Evolutionary conservation across 2,329 filamentous ascomycete species (phyloP), one percentile per base, ranked within the genome.

Genomic region (Colletotrichum sp.): DNA sequence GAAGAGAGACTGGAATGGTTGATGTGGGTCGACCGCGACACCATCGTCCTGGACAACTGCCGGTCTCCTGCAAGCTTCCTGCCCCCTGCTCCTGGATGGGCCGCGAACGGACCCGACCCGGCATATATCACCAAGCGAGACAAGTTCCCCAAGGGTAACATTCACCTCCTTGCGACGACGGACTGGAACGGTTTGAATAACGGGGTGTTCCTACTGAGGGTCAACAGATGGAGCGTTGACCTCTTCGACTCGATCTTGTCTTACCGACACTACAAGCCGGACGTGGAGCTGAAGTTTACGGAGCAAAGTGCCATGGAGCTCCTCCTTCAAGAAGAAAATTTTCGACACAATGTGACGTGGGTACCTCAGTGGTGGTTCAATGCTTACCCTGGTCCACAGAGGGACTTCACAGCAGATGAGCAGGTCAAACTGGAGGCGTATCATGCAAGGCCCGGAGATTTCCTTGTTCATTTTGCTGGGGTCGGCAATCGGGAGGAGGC

Each of bases 331-430:
- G 72, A 78, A 52, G n/a, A 36, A 12, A 64, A 70, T 24, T 79
- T 74, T 59, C 43, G 32, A 7, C n/a, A 71, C 7, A 43, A 67
- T 6, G 72, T 68, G 13, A 64, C 26, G 2, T 61, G 67, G 43
- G 76, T 79, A 5, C 78, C 78, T 16, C 78, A 79, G 32, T 52
- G 52, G 28, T 79, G 78, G 78, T 77, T 79, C 72, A 79, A 79
- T 21, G 59, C 78, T 0, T 79, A 79, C 36, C 67, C 75, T 18
- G 61, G 61, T 15, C 55, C 55, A 26, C 55, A 59, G 24, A 59
- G 55, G 6, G 61, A 36, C 12, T 64, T 64, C 61, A 7, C 34
- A 10, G n/a, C 18, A 1, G 61, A 43, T 24, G 34, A 64, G 10
- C n/a, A 21, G 28, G 61, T 24, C 21, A 21, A 28, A 34, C 12